Evolutionary conservation across 208 protist genomes (phyloP).

Genomic region (Leishmania tarentolae): DNA sequence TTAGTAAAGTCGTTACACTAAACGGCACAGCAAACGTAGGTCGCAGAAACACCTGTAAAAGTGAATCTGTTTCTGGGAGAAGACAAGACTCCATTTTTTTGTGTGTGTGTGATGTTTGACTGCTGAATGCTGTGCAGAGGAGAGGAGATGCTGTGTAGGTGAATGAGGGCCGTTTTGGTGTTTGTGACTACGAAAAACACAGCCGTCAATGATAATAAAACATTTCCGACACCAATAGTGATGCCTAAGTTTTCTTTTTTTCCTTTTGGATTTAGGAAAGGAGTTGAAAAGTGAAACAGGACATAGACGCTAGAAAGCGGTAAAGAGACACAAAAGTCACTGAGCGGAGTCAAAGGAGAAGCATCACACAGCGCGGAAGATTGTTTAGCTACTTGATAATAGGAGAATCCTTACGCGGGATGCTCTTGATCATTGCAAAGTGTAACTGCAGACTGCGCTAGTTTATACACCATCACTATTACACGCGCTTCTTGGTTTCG

Average conservation of each 20-base stretch:
- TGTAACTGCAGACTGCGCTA: not conserved
- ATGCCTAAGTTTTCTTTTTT: not conserved
- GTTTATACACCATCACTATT: not conserved
- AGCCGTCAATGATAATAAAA: not conserved
- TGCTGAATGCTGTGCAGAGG: not conserved
- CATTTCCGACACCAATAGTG: not conserved
- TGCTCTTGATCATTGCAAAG: not conserved
- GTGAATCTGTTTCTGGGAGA: constrained; percentile 46
- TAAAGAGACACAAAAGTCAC: not conserved
- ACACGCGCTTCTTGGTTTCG: not conserved
- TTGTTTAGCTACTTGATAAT: not conserved
- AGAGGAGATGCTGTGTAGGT: not conserved
- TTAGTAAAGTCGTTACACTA: constrained; percentile 32
- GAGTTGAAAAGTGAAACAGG: not conserved
- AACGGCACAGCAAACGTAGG: constrained; percentile 46
- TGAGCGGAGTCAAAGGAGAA: not conserved
- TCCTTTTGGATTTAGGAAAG: not conserved
- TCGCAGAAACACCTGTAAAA: constrained; percentile 41
- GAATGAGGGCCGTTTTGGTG: not conserved
- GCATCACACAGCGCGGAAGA: not conserved
- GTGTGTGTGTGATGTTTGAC: not conserved
- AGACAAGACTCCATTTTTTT: constrained; percentile 37
- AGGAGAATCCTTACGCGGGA: not conserved
- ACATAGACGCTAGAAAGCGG: not conserved
- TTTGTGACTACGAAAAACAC: not conserved